Percentiles rank a stretch among this genome's conserved stretches.
Conservation (phyloP, 2,329 filamentous ascomycete genomes). For the Trichoderma guizhouense region DNA sequence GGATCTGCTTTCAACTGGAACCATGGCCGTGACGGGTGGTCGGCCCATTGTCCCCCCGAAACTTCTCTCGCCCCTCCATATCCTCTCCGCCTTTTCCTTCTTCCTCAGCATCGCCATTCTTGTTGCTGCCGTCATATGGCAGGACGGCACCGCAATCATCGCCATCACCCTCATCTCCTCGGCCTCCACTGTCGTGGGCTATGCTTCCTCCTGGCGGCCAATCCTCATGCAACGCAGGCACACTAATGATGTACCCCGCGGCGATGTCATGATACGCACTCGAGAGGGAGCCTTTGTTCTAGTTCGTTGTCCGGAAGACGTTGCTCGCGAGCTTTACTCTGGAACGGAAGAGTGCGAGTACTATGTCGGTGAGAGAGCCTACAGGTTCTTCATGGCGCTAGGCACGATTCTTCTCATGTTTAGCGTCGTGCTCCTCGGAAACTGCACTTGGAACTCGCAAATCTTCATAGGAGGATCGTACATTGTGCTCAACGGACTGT, state of each 20-base stretch:
- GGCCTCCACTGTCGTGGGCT: slow-evolving; percentile 52
- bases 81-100: slow-evolving; percentile 51
- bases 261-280: slow-evolving; percentile 61
- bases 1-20: slow-evolving; percentile 43
- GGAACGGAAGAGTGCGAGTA: slow-evolving; percentile 60
- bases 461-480: slow-evolving; percentile 56
- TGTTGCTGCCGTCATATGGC: slow-evolving; percentile 37
- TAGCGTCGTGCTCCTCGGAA: slow-evolving; percentile 58
- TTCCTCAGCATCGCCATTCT: slow-evolving; percentile 49
- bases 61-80: slow-evolving; percentile 50
- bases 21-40: slow-evolving; percentile 34
- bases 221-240: slow-evolving; percentile 50
- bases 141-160: slow-evolving; percentile 35
- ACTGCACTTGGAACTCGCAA: slow-evolving; percentile 60
- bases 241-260: slow-evolving; percentile 47
- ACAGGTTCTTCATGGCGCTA: slow-evolving; percentile 53
- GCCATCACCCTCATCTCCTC: slow-evolving; percentile 51
- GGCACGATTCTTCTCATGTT: slow-evolving; percentile 61
- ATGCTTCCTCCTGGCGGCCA: slow-evolving; percentile 57
- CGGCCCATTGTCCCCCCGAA: slow-evolving; percentile 48
- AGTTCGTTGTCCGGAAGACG: slow-evolving; percentile 55
- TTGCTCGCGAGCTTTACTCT: slow-evolving; percentile 60
- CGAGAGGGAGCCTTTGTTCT: slow-evolving; percentile 58
- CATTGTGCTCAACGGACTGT: slow-evolving; percentile 56
- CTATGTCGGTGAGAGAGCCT: slow-evolving; percentile 43